Base-by-base conservation (phyloP, 331 rosid species). In the Arachis monticola region DNA sequence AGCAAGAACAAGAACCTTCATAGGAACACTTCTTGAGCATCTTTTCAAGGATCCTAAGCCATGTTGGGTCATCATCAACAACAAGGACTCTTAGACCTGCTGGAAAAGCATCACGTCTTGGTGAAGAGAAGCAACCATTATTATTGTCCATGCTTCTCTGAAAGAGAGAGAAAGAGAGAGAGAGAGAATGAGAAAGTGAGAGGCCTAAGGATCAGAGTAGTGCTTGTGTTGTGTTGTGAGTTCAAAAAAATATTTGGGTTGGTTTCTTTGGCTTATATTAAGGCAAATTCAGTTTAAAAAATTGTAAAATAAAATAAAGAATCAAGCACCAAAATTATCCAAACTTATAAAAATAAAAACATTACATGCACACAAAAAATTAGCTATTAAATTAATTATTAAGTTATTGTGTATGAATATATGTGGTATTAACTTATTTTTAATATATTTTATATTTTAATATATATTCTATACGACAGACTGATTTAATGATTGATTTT, bases 21-120 rank as follows among this genome's bases (percentile, higher is more conserved):
- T 92, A 92, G 41, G 89, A 83, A 70, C 99, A 95, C 81, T 88
- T 95, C 77, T 90, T 95, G 45, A 95, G 97, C 99, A 95, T 95
- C 96, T 95, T 95, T 70, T 95, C 99, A 67, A 95, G 87, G 84
- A 95, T 92, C 86, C 80, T 95, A 8, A 95, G 89, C 99, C 99
- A 95, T 10, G 99, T 95, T 3, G 93, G 97, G 67, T 95, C 99
- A 73, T 95, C 99, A 52, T 95, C 99, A 6, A 95, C 99, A 9
- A 95, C 97, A 0, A 95, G 97, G 72, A 95, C 97, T 46, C 99
- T 81, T 41, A 95, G 87, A 46, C 99, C 99, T 14, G 88, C 90
- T 46, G 99, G 99, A 70, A 95, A 95, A 10, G 79, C 69, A 41
- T 90, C 97, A 0, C 80, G 83, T 27, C 96, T 62, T 3, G 97